These are phyloP conservation scores for Phragmites australis DNA, from an alignment of 176 grass and related monocot genomes.

Conservation along the genomic window DNA sequence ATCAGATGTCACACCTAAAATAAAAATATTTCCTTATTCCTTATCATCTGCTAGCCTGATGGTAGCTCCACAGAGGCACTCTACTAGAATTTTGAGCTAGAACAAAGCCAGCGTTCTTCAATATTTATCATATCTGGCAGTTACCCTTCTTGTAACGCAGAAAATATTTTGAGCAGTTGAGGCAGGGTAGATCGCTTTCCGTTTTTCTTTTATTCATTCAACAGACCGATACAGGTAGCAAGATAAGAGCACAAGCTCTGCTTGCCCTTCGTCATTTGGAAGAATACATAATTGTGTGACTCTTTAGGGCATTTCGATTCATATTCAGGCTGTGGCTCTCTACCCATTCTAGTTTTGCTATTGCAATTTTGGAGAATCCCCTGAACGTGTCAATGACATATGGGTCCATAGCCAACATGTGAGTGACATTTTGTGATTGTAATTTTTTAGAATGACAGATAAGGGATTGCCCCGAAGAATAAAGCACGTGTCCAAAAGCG, in stretches of 20 bases:
- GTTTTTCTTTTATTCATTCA: background rate
- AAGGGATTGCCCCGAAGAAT: no score
- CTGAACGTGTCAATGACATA: no score
- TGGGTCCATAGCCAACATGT: no score
- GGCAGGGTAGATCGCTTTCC: background rate
- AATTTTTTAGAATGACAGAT: no score
- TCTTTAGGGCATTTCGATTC: background rate
- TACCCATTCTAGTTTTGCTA: background rate
- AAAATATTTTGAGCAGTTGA: background rate
- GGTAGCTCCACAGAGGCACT: no score
- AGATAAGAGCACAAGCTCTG: background rate
- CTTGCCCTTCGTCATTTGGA: background rate
- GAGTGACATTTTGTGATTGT: no score
- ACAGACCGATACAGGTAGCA: background rate
- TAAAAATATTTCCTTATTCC: no score
- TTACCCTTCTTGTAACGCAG: background rate
- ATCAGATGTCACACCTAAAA: no score
- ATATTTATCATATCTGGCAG: conserved; percentile 20
- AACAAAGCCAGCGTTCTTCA: background rate
- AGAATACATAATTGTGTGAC: background rate
- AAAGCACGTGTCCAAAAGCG: no score
- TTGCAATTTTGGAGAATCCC: no score
- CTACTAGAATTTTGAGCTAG: background rate
- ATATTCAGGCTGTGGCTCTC: background rate
- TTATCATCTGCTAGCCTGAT: no score